Evolutionary conservation across 768 basidiomycete species (phyloP).

Genomic region (Suillus americanus): DNA sequence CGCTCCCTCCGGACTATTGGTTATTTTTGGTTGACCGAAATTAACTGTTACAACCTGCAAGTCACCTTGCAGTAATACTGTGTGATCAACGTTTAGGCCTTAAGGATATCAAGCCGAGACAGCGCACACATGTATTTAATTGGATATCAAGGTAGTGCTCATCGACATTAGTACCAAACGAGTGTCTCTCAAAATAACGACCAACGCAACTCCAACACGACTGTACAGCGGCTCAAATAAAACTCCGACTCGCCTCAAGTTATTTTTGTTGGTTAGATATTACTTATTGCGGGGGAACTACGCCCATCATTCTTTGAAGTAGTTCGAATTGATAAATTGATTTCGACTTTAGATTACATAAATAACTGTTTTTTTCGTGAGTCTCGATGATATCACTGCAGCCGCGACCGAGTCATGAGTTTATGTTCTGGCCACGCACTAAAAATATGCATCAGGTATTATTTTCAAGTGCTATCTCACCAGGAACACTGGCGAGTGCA

Average conservation of each 20-base stretch:
- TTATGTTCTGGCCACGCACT: background rate
- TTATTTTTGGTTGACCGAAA: constrained; percentile 13
- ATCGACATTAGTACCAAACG: background rate
- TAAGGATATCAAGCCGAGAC: background rate
- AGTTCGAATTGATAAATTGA: no score
- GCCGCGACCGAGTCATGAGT: background rate
- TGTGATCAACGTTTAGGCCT: background rate
- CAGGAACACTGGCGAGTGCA: background rate
- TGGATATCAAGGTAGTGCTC: no score
- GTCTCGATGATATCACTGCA: background rate
- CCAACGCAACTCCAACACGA: background rate
- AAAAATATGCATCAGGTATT: background rate
- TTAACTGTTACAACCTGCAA: constrained; percentile 3
- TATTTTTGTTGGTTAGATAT: background rate
- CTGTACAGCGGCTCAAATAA: background rate
- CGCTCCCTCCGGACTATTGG: constrained; percentile 6
- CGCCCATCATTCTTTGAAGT: no score
- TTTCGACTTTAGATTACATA: background rate
- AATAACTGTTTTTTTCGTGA: background rate
- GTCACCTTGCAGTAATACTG: background rate
- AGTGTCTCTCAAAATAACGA: background rate
- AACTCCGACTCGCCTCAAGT: background rate
- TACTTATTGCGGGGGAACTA: background rate
- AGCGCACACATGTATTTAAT: background rate
- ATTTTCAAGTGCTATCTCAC: background rate